phyloP scores from a whole-genome alignment of 306 rosid genomes.

The Lagenaria siceraria region DNA sequence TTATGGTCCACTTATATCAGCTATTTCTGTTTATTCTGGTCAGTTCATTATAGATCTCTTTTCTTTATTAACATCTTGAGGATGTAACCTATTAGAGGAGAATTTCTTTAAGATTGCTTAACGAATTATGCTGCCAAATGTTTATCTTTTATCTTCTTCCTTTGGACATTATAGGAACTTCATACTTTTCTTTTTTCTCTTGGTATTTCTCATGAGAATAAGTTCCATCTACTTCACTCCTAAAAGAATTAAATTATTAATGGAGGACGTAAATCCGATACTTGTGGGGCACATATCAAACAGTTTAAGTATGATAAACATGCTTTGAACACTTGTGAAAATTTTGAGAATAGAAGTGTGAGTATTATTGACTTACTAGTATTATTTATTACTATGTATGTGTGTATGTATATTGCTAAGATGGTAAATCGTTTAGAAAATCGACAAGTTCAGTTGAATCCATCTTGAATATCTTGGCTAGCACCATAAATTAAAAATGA shows the following conservation, averaged over 20 bases:
- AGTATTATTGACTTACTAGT: background rate
- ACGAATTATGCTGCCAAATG: background rate
- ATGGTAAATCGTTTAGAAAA: background rate
- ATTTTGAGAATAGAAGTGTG: background rate
- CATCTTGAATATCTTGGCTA: background rate
- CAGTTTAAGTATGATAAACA: no score
- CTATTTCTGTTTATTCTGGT: slow-evolving; percentile 57
- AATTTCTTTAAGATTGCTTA: background rate
- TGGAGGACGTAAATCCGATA: background rate
- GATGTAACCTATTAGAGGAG: background rate
- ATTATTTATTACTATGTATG: background rate
- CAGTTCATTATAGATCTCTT: slow-evolving; percentile 6
- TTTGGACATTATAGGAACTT: background rate
- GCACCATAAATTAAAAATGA: background rate
- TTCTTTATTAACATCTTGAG: background rate
- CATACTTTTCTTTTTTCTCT: background rate
- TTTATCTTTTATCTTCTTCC: background rate
- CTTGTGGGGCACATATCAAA: background rate
- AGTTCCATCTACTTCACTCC: background rate
- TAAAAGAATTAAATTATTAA: background rate
- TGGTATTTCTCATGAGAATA: background rate
- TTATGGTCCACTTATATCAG: slow-evolving; percentile 66
- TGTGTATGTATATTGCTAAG: background rate
- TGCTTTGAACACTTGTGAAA: background rate
- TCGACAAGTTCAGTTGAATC: background rate